phyloP scores from a whole-genome alignment of 345 rosid genomes.

The Dimocarpus longan region DNA sequence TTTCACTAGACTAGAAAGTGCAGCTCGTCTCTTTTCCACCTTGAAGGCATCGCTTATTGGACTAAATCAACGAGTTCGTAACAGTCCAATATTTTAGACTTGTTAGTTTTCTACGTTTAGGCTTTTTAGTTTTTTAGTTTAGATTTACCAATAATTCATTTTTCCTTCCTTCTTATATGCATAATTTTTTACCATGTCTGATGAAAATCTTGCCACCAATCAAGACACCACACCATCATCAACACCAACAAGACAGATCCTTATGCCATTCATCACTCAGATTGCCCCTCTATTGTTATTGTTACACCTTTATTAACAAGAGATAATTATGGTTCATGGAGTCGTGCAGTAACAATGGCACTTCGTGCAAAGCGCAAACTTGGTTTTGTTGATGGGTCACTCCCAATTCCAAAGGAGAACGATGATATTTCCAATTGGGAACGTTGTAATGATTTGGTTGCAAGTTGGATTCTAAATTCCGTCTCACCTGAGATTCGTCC shows the following conservation, averaged over 20 bases:
- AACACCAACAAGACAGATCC: neutral
- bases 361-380: no score
- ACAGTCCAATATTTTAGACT: no score
- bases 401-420: neutral
- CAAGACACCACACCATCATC: neutral
- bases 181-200: no score
- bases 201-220: neutral
- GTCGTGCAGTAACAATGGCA: no score
- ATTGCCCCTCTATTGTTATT: neutral
- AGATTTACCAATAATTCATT: no score
- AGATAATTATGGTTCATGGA: neutral
- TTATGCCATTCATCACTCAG: neutral
- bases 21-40: no score
- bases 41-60: no score
- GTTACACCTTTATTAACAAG: neutral
- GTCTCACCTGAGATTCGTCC: neutral
- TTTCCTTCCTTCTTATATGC: no score
- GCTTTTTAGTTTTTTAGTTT: no score
- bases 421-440: neutral
- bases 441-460: neutral
- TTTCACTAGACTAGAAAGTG: no score
- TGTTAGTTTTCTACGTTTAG: no score
- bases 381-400: neutral
- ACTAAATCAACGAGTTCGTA: no score
- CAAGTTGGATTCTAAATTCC: conserved; percentile 1